Evolutionary conservation across 768 basidiomycete genomes (phyloP).

Genomic region (Exidia glandulosa): DNA sequence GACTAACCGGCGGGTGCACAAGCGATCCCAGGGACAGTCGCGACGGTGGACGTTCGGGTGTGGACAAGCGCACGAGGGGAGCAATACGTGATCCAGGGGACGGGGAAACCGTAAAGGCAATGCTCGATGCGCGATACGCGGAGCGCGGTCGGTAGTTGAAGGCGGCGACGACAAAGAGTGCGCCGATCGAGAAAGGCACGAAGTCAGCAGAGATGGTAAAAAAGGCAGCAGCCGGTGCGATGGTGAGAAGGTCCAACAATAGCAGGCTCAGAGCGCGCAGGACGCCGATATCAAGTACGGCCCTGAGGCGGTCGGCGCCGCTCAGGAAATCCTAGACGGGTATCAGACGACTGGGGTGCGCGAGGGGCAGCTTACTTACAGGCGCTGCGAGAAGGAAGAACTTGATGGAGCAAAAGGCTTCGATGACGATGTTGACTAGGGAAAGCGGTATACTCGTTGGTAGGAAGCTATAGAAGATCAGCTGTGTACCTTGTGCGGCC

Average conservation of each 20-base stretch:
- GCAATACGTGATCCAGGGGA: background rate
- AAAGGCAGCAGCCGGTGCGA: slow-evolving; percentile 24
- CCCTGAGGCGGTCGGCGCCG: slow-evolving; percentile 9
- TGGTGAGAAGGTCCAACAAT: slow-evolving; percentile 29
- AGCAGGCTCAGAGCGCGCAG: slow-evolving; percentile 29
- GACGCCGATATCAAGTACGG: slow-evolving; percentile 20
- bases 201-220: slow-evolving; percentile 30
- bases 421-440: slow-evolving; percentile 24
- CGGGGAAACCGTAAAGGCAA: background rate
- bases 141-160: background rate
- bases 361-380: slow-evolving; percentile 1
- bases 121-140: background rate
- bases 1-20: background rate
- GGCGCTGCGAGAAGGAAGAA: slow-evolving; percentile 16
- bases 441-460: slow-evolving; percentile 27
- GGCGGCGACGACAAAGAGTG: slow-evolving; percentile 24
- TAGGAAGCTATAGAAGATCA: slow-evolving; percentile 23
- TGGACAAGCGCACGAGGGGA: background rate
- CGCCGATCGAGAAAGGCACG: slow-evolving; percentile 31
- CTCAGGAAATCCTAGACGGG: slow-evolving; percentile 6
- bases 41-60: background rate
- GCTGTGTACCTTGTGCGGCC: background rate
- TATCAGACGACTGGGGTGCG: background rate
- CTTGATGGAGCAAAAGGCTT: slow-evolving; percentile 25
- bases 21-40: background rate